Conservation (phyloP, 2,329 filamentous ascomycete species). For the Paecilomyces sp. region DNA sequence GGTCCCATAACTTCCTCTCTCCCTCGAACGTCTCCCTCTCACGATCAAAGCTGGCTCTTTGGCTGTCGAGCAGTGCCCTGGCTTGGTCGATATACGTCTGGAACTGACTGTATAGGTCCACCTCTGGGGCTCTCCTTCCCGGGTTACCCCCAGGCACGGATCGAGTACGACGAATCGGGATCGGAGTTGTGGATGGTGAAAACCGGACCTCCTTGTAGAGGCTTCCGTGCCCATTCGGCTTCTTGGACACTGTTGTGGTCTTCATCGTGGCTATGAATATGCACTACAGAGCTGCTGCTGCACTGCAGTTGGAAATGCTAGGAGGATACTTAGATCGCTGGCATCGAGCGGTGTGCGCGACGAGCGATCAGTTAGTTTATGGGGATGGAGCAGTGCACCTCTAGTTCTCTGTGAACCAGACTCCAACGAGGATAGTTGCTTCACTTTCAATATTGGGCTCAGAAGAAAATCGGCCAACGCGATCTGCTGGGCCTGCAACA, state of each 20-base stretch:
- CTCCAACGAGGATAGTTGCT: background rate
- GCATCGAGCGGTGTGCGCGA: background rate
- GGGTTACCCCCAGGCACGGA: slow-evolving; percentile 32
- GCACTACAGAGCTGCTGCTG: background rate
- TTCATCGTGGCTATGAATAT: slow-evolving; percentile 16
- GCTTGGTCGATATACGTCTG: slow-evolving; percentile 36
- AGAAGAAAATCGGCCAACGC: background rate
- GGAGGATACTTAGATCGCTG: background rate
- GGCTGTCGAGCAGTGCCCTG: slow-evolving; percentile 30
- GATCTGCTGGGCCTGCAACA: background rate
- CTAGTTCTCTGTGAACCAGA: background rate
- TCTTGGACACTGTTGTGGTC: slow-evolving; percentile 19
- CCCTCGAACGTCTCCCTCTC: slow-evolving; percentile 35
- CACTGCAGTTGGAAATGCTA: background rate
- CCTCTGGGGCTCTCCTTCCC: slow-evolving; percentile 11
- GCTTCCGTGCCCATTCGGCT: slow-evolving; percentile 25
- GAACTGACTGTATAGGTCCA: slow-evolving; percentile 17
- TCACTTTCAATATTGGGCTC: background rate
- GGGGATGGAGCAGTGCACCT: background rate
- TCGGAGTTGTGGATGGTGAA: slow-evolving; percentile 28
- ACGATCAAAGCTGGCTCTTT: slow-evolving; percentile 30
- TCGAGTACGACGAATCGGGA: slow-evolving; percentile 28
- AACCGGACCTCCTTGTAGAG: slow-evolving; percentile 37
- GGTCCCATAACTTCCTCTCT: slow-evolving; percentile 38
- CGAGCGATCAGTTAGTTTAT: background rate